These are phyloP conservation scores for Phytophthora fragariae DNA, from an alignment of 352 stramenopile species.

Conservation along the genomic window DNA sequence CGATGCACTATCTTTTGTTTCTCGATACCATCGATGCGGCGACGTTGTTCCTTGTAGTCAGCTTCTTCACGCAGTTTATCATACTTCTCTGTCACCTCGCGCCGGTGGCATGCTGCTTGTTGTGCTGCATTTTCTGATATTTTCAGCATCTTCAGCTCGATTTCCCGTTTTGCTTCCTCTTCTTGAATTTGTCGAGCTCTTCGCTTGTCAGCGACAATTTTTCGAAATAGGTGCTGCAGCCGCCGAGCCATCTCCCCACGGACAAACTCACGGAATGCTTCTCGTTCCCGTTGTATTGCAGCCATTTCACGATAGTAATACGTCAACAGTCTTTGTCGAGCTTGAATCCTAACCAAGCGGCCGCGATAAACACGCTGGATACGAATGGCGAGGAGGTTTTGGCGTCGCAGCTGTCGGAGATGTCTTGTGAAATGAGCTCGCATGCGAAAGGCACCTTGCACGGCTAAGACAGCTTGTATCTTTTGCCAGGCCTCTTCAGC, in stretches of 20 bases:
- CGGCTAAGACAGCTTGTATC: slow-evolving; percentile 59
- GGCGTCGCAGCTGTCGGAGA: slow-evolving; percentile 47
- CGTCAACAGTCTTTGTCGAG: slow-evolving; percentile 45
- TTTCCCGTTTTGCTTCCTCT: slow-evolving; percentile 22
- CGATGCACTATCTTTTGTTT: slow-evolving; percentile 71
- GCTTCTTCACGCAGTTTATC: slow-evolving; percentile 58
- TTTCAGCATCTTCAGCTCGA: slow-evolving; percentile 62
- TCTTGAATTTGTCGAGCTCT: slow-evolving; percentile 34
- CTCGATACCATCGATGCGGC: slow-evolving; percentile 60
- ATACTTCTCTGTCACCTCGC: slow-evolving; percentile 59
- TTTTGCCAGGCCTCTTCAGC: slow-evolving; percentile 42
- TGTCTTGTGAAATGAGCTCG: slow-evolving; percentile 65
- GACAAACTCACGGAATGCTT: slow-evolving; percentile 53
- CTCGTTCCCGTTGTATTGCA: slow-evolving; percentile 58
- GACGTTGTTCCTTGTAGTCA: slow-evolving; percentile 51
- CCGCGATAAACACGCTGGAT: slow-evolving; percentile 75
- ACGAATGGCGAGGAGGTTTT: slow-evolving; percentile 57
- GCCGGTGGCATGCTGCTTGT: slow-evolving; percentile 43
- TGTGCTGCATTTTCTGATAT: slow-evolving; percentile 42
- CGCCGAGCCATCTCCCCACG: slow-evolving; percentile 48
- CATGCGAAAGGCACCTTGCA: slow-evolving; percentile 75
- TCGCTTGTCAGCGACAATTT: slow-evolving; percentile 36
- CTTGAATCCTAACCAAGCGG: slow-evolving; percentile 51
- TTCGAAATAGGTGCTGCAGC: slow-evolving; percentile 56
- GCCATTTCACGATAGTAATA: slow-evolving; percentile 70